Conservation (phyloP, 805 yeast genomes). For the Kodamaea neixiangensis region DNA sequence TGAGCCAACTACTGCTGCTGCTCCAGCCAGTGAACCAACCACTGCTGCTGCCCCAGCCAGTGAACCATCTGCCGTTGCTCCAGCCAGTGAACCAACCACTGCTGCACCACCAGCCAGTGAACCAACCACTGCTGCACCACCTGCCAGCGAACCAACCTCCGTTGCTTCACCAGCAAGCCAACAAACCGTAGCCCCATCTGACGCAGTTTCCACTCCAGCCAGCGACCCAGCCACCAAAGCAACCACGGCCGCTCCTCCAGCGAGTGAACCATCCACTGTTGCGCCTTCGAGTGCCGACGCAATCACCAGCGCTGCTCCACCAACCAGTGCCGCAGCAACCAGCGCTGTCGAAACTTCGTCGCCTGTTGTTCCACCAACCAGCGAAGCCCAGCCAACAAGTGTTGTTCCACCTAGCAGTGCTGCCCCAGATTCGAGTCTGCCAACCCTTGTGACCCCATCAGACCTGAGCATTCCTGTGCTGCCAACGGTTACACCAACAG, state of each 20-base stretch:
- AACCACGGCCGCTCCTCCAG: not conserved
- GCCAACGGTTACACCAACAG: not conserved
- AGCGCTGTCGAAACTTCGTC: constrained; percentile 8
- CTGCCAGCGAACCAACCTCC: not conserved
- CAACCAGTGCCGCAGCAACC: not conserved
- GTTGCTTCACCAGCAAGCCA: not conserved
- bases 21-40: not conserved
- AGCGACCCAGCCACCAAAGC: not conserved
- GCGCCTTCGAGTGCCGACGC: not conserved
- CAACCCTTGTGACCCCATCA: constrained; percentile 1
- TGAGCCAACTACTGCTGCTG: not conserved
- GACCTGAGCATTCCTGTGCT: not conserved
- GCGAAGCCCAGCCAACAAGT: not conserved
- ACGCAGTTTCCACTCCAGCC: constrained; percentile 1
- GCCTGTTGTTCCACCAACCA: constrained; percentile 7
- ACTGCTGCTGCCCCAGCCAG: not conserved
- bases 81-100: not conserved
- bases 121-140: not conserved
- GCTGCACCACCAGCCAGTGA: not conserved
- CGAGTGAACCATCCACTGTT: constrained; percentile 1
- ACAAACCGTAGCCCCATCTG: not conserved
- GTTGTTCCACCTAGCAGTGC: not conserved
- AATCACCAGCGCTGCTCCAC: constrained; percentile 6
- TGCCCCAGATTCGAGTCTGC: not conserved
- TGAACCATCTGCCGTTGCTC: not conserved